These are phyloP conservation scores for Amoebophrya sp. DNA, from an alignment of 169 alveolate genomes.

Conservation along the genomic window DNA sequence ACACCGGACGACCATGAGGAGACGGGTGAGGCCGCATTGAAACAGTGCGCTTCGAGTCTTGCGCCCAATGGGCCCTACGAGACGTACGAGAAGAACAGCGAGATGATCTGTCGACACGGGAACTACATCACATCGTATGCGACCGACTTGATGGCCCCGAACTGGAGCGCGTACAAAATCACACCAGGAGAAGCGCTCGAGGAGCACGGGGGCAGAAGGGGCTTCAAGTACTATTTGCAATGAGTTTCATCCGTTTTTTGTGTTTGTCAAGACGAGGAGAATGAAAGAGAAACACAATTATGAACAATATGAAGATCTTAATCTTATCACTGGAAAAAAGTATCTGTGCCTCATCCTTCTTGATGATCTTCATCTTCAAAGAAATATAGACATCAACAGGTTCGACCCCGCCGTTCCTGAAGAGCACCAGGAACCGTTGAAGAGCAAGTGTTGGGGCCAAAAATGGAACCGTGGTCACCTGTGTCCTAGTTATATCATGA, in stretches of 20 bases:
- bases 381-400: no score
- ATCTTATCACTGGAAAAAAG: no score
- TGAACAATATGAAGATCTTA: no score
- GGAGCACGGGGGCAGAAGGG: background rate
- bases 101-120: background rate
- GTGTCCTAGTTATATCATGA: background rate
- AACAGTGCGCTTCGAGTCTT: background rate
- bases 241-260: no score
- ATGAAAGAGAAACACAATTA: no score
- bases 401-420: background rate
- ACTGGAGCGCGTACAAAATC: background rate
- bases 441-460: background rate
- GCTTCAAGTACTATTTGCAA: background rate
- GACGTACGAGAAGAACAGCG: background rate
- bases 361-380: no score
- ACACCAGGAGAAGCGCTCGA: background rate
- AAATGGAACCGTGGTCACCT: background rate
- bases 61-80: background rate
- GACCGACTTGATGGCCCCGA: background rate
- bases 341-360: no score
- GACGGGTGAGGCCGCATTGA: background rate
- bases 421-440: background rate
- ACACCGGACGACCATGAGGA: background rate
- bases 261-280: no score
- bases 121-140: background rate